phyloP scores from a whole-genome alignment of 805 yeast species.

The Clavispora asparagi region DNA sequence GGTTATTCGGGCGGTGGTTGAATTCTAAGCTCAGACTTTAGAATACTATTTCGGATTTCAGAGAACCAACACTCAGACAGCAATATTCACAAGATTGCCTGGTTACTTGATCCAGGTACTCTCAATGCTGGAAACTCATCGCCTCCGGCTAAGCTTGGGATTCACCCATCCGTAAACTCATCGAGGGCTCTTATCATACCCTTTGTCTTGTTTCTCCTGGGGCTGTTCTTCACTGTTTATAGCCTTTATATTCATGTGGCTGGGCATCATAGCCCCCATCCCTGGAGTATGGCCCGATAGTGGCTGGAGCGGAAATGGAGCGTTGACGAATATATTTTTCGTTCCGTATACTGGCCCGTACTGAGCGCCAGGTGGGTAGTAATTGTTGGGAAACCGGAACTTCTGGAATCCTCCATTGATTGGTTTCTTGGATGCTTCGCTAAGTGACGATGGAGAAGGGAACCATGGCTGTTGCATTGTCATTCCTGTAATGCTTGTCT shows the following conservation, averaged over 20 bases:
- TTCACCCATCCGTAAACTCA: no score
- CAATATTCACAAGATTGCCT: no score
- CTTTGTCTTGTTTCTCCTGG: neutral
- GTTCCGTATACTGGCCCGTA: slow-evolving; percentile 1
- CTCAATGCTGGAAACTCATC: no score
- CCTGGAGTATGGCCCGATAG: neutral
- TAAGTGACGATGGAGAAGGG: neutral
- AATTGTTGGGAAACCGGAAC: slow-evolving; percentile 8
- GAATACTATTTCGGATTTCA: no score
- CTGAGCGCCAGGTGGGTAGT: neutral
- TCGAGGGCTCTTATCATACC: neutral
- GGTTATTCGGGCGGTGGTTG: no score
- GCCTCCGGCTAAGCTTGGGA: no score
- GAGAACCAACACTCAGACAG: no score
- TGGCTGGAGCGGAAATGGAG: neutral
- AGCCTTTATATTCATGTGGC: neutral
- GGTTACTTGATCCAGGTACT: no score
- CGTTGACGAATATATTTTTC: neutral
- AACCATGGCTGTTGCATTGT: neutral
- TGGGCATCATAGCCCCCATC: neutral
- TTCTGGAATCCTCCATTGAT: slow-evolving; percentile 7
- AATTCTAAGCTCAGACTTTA: no score
- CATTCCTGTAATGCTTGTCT: neutral
- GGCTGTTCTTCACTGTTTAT: neutral
- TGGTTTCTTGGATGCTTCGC: neutral